phyloP scores from a whole-genome alignment of 768 basidiomycete species.

The Xerocomus spinulosus region DNA sequence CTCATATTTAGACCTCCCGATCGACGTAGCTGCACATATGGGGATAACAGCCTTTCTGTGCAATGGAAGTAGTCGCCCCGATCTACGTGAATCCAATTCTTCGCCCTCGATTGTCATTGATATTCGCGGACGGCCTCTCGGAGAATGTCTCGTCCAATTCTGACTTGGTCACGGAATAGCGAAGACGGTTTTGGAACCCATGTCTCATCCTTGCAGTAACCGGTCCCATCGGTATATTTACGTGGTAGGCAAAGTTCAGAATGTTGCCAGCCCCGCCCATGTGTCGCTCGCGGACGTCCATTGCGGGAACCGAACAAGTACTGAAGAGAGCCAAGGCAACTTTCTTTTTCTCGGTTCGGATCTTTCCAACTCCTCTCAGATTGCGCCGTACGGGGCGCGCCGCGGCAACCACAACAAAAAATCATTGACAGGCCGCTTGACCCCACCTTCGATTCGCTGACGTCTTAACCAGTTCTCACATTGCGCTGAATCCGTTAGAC shows the following conservation, averaged over 20 bases:
- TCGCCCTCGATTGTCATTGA: not conserved
- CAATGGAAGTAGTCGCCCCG: constrained; percentile 12
- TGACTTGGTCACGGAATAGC: not conserved
- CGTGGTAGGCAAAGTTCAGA: too few species aligned
- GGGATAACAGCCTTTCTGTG: constrained; percentile 7
- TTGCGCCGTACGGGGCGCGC: too few species aligned
- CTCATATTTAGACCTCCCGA: constrained; percentile 3
- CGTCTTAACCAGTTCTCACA: not conserved
- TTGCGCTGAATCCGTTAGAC: too few species aligned
- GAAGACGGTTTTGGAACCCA: too few species aligned
- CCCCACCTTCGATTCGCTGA: constrained; percentile 1
- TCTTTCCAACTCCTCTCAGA: constrained; percentile 3
- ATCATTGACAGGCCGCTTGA: constrained; percentile 6
- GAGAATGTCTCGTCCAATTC: not conserved
- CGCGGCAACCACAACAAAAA: constrained; percentile 1
- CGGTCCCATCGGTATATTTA: too few species aligned
- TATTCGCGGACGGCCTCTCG: not conserved
- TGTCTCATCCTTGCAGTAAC: too few species aligned
- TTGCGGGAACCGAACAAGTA: not conserved
- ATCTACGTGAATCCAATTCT: constrained; percentile 4
- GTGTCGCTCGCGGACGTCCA: not conserved
- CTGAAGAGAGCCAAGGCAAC: not conserved
- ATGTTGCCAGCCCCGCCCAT: not conserved
- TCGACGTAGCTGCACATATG: constrained; percentile 8
- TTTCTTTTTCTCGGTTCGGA: constrained; percentile 8